Base-by-base conservation (phyloP, 257 asterid species). In the Datura wrightii region DNA sequence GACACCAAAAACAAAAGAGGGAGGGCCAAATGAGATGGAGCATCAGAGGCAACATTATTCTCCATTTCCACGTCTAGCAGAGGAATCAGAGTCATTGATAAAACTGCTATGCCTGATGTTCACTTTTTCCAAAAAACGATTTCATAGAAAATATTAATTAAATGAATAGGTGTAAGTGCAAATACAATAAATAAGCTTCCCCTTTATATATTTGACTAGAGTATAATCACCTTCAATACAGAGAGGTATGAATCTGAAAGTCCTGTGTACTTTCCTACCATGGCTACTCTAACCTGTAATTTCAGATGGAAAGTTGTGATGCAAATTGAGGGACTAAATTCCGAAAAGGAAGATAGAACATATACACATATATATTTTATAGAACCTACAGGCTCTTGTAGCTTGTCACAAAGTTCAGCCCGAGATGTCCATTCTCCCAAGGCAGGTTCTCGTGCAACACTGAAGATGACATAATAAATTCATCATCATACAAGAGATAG, bases 381-480 rank as follows among this genome's bases (percentile, higher is more conserved):
- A 69, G 79, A 87, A 90, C 97, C n/a, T 87, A 96, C 99, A 79
- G 97, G 90, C 83, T 93, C 95, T 66, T 89, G 86, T 87, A 93
- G 87, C 87, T 6, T 85, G 86, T 94, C 98, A 39, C 89, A 92
- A 55, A 94, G 93, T 63, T 93, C 93, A 9, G 98, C 92, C 90
- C 96, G 90, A 66, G 93, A 59, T 79, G 96, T 93, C 99, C 98
- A 96, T 86, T 93, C 98, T 84, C 79, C 92, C 84, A 96, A 89
- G 69, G 88, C 91, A 85, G 97, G 98, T 82, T 90, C 88, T 86
- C 87, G 88, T 84, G 90, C 89, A 85, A 88, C 87, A 65, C 99
- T 94, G 87, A 86, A 87, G 36, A 59, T 31, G 13, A 79, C 58
- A 44, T 46, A 16, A n/a, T n/a, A 78, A 66, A n/a, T 54, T 72